Evolutionary conservation across 2,329 filamentous ascomycete species (phyloP).

Genomic region (Daldinia sp.): DNA sequence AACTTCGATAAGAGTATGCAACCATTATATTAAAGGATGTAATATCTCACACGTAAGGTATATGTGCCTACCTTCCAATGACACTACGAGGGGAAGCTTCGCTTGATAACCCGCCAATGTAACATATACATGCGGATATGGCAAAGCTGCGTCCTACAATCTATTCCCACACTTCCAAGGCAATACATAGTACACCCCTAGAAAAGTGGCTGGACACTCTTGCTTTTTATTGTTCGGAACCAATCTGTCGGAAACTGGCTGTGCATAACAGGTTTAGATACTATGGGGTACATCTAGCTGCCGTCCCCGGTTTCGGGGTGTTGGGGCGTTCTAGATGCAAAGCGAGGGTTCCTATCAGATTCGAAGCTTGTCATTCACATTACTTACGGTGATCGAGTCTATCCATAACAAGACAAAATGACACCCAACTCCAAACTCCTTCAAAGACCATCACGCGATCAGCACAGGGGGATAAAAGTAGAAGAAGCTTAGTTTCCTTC

Average conservation of each 20-base stretch:
- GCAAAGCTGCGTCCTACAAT: slow-evolving; percentile 4
- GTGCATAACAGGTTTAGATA: slow-evolving; percentile 29
- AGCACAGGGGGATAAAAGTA: slow-evolving; percentile 11
- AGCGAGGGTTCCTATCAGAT: slow-evolving; percentile 24
- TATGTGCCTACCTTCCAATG: neutral
- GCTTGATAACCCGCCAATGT: neutral
- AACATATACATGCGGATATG: neutral
- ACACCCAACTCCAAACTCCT: slow-evolving; percentile 25
- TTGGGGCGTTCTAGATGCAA: slow-evolving; percentile 32
- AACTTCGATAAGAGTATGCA: slow-evolving; percentile 3
- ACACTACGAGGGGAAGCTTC: neutral
- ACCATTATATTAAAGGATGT: neutral
- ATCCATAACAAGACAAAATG: slow-evolving; percentile 16
- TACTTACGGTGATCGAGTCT: slow-evolving; percentile 18
- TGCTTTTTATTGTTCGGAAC: slow-evolving; percentile 23
- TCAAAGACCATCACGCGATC: slow-evolving; percentile 36
- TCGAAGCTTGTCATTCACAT: slow-evolving; percentile 16
- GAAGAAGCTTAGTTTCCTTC: slow-evolving; percentile 29
- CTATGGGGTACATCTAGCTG: slow-evolving; percentile 28
- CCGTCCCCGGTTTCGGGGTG: slow-evolving; percentile 34
- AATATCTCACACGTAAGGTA: slow-evolving; percentile 6
- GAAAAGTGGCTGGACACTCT: slow-evolving; percentile 10
- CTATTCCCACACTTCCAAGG: slow-evolving; percentile 9
- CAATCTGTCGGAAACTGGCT: slow-evolving; percentile 37
- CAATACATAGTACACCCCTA: slow-evolving; percentile 1